phyloP scores from a whole-genome alignment of 768 basidiomycete genomes.

The Gyrodon lividus region DNA sequence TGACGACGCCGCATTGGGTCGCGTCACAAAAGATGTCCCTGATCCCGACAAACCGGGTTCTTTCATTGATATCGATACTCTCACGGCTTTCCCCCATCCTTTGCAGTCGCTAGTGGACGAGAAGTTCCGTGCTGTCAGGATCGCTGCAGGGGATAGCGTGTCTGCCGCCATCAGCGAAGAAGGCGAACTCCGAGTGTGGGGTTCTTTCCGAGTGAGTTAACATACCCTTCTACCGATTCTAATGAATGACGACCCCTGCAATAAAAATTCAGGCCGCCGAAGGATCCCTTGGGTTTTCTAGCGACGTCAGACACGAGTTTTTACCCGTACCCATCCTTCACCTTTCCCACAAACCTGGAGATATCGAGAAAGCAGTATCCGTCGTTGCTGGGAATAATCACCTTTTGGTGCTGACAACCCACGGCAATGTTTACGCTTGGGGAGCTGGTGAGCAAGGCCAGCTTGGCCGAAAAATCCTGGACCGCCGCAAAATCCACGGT shows the following conservation, averaged over 20 bases:
- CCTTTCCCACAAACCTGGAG: constrained; percentile 58
- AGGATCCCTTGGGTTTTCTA: constrained; percentile 83
- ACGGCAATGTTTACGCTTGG: constrained; percentile 86
- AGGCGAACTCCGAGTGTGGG: constrained; percentile 87
- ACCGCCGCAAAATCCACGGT: constrained; percentile 85
- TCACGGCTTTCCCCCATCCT: constrained; percentile 61
- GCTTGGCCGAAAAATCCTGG: constrained; percentile 86
- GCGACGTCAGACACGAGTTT: constrained; percentile 65
- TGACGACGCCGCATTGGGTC: constrained; percentile 86
- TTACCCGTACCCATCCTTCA: constrained; percentile 58
- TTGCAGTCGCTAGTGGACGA: constrained; percentile 70
- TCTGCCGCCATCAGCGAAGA: constrained; percentile 78
- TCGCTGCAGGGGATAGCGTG: constrained; percentile 86
- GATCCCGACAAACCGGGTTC: constrained; percentile 57
- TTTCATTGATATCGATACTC: constrained; percentile 52
- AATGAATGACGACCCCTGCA: constrained; percentile 5
- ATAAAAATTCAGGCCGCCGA: constrained; percentile 55
- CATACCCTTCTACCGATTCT: neutral
- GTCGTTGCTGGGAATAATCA: constrained; percentile 88
- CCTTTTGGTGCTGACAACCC: constrained; percentile 82
- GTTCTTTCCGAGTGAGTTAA: constrained; percentile 76
- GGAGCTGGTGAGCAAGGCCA: constrained; percentile 91
- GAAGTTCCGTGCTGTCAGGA: constrained; percentile 78
- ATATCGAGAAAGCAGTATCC: constrained; percentile 68
- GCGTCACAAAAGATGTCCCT: constrained; percentile 62